Evolutionary conservation across 192 early-diverging fungal genomes (phyloP).

Genomic region (Backusella parvicylindrica): DNA sequence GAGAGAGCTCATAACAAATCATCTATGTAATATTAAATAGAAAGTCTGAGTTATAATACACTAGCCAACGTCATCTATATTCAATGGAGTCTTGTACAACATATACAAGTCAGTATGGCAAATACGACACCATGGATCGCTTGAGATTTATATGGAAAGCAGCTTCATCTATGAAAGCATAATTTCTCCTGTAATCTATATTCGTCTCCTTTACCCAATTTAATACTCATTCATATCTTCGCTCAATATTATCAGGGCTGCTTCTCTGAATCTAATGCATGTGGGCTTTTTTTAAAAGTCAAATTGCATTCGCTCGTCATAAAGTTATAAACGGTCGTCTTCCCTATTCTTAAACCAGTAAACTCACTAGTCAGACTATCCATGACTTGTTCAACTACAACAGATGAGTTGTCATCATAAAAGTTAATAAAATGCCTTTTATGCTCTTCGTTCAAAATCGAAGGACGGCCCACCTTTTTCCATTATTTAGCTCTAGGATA

Average conservation of each 20-base stretch:
- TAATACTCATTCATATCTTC: constrained; percentile 1
- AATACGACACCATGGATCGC: no score
- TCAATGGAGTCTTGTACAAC: no score
- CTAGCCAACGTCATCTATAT: no score
- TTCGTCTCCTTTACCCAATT: background rate
- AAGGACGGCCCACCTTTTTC: background rate
- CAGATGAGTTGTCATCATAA: background rate
- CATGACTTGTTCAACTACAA: background rate
- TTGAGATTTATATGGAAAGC: no score
- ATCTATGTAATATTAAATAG: no score
- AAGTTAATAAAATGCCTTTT: background rate
- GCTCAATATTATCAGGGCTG: constrained; percentile 11
- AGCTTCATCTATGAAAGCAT: no score
- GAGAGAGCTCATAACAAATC: no score
- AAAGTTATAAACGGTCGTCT: background rate
- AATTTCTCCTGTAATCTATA: no score
- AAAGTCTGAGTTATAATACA: no score
- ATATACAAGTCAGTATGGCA: no score
- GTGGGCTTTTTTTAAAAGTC: constrained; percentile 1
- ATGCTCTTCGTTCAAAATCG: constrained; percentile 6
- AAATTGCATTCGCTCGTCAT: background rate
- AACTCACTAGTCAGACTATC: background rate
- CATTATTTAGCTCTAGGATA: background rate
- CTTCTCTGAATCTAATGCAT: constrained; percentile 7
- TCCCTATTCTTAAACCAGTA: background rate